Evolutionary conservation across 805 yeast species (phyloP).

Genomic region (Candida schatavii): DNA sequence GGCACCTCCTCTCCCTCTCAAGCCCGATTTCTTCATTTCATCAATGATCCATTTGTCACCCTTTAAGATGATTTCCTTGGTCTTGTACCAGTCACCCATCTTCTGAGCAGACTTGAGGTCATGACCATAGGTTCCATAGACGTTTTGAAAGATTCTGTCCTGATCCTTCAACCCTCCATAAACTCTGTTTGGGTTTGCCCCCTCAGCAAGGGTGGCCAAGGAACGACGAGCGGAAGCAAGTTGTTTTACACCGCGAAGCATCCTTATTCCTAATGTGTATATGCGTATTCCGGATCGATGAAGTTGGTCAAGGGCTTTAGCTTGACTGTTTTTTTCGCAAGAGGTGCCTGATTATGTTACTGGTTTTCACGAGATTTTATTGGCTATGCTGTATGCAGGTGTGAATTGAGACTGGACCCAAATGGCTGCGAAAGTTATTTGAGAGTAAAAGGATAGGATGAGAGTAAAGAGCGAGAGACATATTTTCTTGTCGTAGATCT

Average conservation of each 20-base stretch:
- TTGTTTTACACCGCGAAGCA: conserved; percentile 31
- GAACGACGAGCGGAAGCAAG: conserved; percentile 9
- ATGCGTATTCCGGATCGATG: too few species aligned
- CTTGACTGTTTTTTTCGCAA: conserved; percentile 6
- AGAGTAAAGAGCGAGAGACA: too few species aligned
- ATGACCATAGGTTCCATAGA: conserved; percentile 71
- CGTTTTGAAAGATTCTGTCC: conserved; percentile 85
- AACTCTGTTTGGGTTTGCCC: conserved; percentile 48
- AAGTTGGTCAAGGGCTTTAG: conserved; percentile 1
- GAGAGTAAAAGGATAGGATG: not conserved
- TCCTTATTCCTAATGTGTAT: conserved; percentile 7
- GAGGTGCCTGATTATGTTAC: conserved; percentile 16
- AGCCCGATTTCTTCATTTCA: conserved; percentile 79
- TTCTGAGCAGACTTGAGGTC: conserved; percentile 71
- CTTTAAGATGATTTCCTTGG: conserved; percentile 77
- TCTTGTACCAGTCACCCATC: conserved; percentile 91
- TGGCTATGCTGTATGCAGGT: conserved; percentile 5
- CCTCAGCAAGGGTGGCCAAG: conserved; percentile 48
- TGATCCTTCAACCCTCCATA: conserved; percentile 78
- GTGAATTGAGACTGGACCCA: not conserved
- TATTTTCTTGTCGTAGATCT: too few species aligned
- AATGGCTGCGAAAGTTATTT: not conserved
- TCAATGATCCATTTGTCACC: conserved; percentile 91
- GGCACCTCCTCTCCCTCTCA: conserved; percentile 92
- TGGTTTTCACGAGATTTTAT: conserved; percentile 4